Conservation (phyloP, 768 basidiomycete species). For the Tylopilus sp. region DNA sequence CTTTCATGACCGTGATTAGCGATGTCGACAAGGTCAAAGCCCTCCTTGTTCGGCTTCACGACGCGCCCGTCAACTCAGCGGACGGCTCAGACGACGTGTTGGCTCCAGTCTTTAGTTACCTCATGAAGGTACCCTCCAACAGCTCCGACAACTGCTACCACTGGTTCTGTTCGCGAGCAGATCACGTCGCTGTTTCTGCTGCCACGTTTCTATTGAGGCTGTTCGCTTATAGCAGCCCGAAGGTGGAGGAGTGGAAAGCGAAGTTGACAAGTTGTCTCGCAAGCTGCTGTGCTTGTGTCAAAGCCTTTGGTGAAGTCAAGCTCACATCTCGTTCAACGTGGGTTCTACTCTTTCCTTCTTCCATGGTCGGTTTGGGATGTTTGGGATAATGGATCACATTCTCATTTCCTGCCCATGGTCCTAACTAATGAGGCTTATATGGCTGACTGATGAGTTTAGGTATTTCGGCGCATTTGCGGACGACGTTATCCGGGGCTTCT, state of each 20-base stretch:
- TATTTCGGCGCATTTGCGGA: constrained; percentile 69
- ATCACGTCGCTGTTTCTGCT: constrained; percentile 53
- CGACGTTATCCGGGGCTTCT: constrained; percentile 53
- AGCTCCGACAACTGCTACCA: constrained; percentile 46
- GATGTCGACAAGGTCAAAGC: constrained; percentile 39
- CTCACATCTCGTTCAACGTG: constrained; percentile 65
- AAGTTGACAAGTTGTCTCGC: constrained; percentile 52
- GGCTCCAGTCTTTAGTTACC: constrained; percentile 46
- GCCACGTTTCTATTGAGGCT: constrained; percentile 82
- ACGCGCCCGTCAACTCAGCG: constrained; percentile 52
- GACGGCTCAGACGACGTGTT: constrained; percentile 49
- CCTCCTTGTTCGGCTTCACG: constrained; percentile 54
- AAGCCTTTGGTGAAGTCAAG: constrained; percentile 63
- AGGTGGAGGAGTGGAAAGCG: constrained; percentile 62
- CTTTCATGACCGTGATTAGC: constrained; percentile 24
- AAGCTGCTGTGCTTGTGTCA: constrained; percentile 69
- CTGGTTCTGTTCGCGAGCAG: constrained; percentile 77
- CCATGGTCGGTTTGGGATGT: not conserved
- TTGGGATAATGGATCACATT: constrained; percentile 8
- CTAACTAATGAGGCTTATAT: constrained; percentile 1
- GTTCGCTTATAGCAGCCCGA: constrained; percentile 66
- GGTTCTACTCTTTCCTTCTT: constrained; percentile 32
- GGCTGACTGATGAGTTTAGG: constrained; percentile 37
- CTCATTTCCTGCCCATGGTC: constrained; percentile 6
- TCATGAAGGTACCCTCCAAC: constrained; percentile 45